Percentiles rank a stretch among this genome's conserved stretches.
Evolutionary conservation across 1,139 yeast genomes (phyloP).

Genomic region (Pichia sp.): DNA sequence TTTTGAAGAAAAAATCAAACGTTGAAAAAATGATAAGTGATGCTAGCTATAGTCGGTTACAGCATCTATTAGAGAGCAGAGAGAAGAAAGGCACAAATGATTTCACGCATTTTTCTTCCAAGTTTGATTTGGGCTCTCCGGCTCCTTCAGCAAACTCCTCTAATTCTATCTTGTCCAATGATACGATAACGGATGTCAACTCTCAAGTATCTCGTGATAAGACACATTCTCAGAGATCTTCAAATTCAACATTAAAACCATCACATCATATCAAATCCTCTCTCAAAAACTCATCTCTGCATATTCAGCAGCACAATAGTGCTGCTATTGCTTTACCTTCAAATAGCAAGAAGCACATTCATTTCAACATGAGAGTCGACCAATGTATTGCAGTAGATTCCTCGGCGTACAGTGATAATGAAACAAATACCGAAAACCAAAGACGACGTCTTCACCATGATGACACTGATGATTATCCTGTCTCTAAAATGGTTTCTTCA

Average conservation of each 20-base stretch:
- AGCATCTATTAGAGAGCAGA: slow-evolving; percentile 28
- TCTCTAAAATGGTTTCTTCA: slow-evolving; percentile 6
- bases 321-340: background rate
- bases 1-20: slow-evolving; percentile 45
- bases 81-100: slow-evolving; percentile 18
- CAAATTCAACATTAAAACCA: background rate
- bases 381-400: slow-evolving; percentile 73
- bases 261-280: slow-evolving; percentile 9
- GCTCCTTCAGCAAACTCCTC: slow-evolving; percentile 12
- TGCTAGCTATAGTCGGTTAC: slow-evolving; percentile 37
- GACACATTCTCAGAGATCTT: background rate
- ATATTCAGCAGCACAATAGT: background rate
- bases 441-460: background rate
- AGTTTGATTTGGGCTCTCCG: background rate
- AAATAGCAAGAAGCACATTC: slow-evolving; percentile 52
- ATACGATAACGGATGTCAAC: slow-evolving; percentile 1
- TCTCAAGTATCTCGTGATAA: background rate
- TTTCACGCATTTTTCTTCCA: background rate
- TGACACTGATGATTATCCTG: slow-evolving; percentile 18
- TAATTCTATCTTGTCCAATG: slow-evolving; percentile 7
- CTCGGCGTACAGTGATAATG: slow-evolving; percentile 38
- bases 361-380: slow-evolving; percentile 86
- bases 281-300: slow-evolving; percentile 10
- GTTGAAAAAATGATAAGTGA: slow-evolving; percentile 49
- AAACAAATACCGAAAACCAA: slow-evolving; percentile 20